phyloP scores from a whole-genome alignment of 805 yeast genomes.

The Diddensiella caesifluorescens region DNA sequence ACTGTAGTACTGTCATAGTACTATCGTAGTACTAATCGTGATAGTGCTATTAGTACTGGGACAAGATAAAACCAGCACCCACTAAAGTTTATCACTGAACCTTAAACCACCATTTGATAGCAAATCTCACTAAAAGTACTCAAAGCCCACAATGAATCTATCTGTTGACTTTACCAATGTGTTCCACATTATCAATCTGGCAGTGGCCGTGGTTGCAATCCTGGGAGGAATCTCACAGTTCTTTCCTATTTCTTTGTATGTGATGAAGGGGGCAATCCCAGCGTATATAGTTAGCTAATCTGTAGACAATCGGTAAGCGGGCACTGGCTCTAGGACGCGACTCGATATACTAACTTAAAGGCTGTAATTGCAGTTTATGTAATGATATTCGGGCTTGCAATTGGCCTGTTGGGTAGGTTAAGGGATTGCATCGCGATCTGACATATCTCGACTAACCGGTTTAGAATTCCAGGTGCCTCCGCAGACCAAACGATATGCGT shows the following conservation, averaged over 20 bases:
- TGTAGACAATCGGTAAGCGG: slow-evolving; percentile 2
- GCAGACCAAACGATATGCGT: slow-evolving; percentile 43
- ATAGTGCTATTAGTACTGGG: too few relatives aligned
- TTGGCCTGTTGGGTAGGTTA: slow-evolving; percentile 23
- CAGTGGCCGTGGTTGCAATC: slow-evolving; percentile 26
- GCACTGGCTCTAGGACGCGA: background rate
- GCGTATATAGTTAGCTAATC: slow-evolving; percentile 16
- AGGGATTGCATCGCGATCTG: background rate
- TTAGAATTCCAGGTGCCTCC: slow-evolving; percentile 47
- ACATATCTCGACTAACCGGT: background rate
- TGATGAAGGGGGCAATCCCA: background rate
- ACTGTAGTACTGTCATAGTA: too few relatives aligned
- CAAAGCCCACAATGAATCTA: slow-evolving; percentile 1
- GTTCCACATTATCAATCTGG: slow-evolving; percentile 32
- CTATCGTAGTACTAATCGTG: too few relatives aligned
- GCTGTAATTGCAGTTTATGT: slow-evolving; percentile 29
- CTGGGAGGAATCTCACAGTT: slow-evolving; percentile 31
- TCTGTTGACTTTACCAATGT: slow-evolving; percentile 25
- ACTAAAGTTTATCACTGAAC: too few relatives aligned
- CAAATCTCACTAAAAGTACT: too few relatives aligned
- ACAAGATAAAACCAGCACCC: too few relatives aligned
- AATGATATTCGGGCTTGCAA: slow-evolving; percentile 29
- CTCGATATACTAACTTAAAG: slow-evolving; percentile 19
- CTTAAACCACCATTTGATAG: too few relatives aligned
- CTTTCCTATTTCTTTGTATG: slow-evolving; percentile 28